phyloP scores from a whole-genome alignment of 2,329 filamentous ascomycete genomes.

The Cytospora chrysosperma region DNA sequence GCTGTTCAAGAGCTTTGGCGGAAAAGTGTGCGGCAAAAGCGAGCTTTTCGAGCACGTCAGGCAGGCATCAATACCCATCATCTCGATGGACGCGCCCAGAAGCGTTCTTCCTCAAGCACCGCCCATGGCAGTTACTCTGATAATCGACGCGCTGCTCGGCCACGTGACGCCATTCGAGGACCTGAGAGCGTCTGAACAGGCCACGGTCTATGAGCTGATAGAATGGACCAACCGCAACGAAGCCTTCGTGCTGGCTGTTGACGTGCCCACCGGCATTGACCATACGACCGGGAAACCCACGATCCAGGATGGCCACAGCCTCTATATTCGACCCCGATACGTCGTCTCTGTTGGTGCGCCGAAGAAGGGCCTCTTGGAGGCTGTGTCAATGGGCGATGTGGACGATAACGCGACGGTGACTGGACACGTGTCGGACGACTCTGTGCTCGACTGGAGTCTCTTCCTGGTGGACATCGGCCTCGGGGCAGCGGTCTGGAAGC shows the following conservation, averaged over 20 bases:
- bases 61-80: slow-evolving; percentile 41
- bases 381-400: slow-evolving; percentile 62
- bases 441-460: slow-evolving; percentile 64
- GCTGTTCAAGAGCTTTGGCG: slow-evolving; percentile 80
- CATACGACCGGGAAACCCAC: slow-evolving; percentile 69
- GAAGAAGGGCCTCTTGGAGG: slow-evolving; percentile 78
- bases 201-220: slow-evolving; percentile 83
- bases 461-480: slow-evolving; percentile 87
- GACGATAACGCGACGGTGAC: slow-evolving; percentile 39
- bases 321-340: slow-evolving; percentile 79
- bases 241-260: slow-evolving; percentile 80
- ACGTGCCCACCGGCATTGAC: slow-evolving; percentile 85
- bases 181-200: slow-evolving; percentile 77
- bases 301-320: slow-evolving; percentile 69
- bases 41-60: slow-evolving; percentile 62
- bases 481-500: slow-evolving; percentile 78
- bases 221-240: slow-evolving; percentile 91
- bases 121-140: slow-evolving; percentile 69
- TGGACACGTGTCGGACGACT: slow-evolving; percentile 41
- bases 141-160: slow-evolving; percentile 86
- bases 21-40: slow-evolving; percentile 63
- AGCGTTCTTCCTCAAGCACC: slow-evolving; percentile 44
- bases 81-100: slow-evolving; percentile 38
- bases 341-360: slow-evolving; percentile 86
- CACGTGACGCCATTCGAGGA: slow-evolving; percentile 88